phyloP scores from a whole-genome alignment of 495 filamentous ascomycete genomes.

The Aspergillus bridgeri region DNA sequence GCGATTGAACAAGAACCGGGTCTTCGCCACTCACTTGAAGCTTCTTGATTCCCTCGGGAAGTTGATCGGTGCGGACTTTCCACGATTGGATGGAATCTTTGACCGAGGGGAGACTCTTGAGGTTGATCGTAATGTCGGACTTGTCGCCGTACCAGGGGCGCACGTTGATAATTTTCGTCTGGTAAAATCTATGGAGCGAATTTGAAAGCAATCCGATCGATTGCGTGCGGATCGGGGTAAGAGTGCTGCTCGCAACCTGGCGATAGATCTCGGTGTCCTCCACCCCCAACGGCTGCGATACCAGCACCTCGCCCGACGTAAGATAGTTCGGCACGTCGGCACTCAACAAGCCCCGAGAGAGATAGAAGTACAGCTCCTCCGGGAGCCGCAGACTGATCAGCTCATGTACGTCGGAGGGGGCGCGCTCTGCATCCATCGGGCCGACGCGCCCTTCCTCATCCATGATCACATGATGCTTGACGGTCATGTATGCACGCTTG shows the following conservation, averaged over 20 bases:
- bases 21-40: slow-evolving; percentile 30
- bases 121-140: slow-evolving; percentile 60
- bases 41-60: slow-evolving; percentile 42
- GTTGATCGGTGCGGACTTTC: slow-evolving; percentile 59
- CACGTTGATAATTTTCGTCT: slow-evolving; percentile 68
- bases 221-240: slow-evolving; percentile 68
- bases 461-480: slow-evolving; percentile 84
- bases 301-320: slow-evolving; percentile 68
- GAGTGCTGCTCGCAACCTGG: slow-evolving; percentile 65
- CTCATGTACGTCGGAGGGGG: slow-evolving; percentile 79
- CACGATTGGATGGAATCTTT: slow-evolving; percentile 63
- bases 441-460: slow-evolving; percentile 70
- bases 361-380: slow-evolving; percentile 87
- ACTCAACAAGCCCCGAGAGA: slow-evolving; percentile 77
- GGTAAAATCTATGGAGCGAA: slow-evolving; percentile 75
- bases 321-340: slow-evolving; percentile 78
- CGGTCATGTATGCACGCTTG: slow-evolving; percentile 72
- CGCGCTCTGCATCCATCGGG: slow-evolving; percentile 62
- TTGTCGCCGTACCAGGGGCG: slow-evolving; percentile 82
- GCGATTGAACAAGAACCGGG: background rate
- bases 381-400: slow-evolving; percentile 87
- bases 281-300: slow-evolving; percentile 76
- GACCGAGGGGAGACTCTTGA: slow-evolving; percentile 59
- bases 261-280: slow-evolving; percentile 78
- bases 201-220: slow-evolving; percentile 73